Evolutionary conservation across 768 basidiomycete genomes (phyloP), one percentile per base, ranked within the genome.

Genomic region (Myochromella boudieri): DNA sequence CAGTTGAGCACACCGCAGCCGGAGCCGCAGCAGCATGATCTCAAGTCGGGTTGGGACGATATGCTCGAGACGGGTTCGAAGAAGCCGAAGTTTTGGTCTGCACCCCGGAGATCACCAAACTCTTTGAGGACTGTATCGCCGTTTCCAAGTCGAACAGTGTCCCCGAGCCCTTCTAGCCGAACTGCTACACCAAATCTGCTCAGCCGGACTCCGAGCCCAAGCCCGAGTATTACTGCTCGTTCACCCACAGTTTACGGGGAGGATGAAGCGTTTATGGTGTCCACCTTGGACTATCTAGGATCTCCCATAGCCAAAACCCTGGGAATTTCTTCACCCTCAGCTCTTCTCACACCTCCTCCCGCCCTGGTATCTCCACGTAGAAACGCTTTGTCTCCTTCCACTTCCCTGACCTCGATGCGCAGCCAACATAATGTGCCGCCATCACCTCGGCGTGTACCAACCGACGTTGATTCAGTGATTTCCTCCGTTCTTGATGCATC

Each of bases 11-110:
- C 56, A 25, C 56, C 63, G 15, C 49, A 51, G 12, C 39, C 54
- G 17, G 57, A 53, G 10, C 61, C 69, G 8, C 56, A 63, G 10
- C 60, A 60, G 1, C 49, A 68, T 28, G 68, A 71, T 20, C 64
- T 76, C 36, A 74, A 61, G 54, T 79, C 77, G 2, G 77, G 74
- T 9, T 79, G 77, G 77, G 75, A 77, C 46, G 75, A 76, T 40
- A 70, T 70, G 62, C 60, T 73, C 25, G 68, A 54, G 12, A 15
- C 32, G 10, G 45, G 70, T 40, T 50, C 59, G 38, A 71, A 67
- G 59, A 51, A 57, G 6, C 44, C 65, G 11, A 67, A 59, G 46
- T 42, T 46, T 18, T 52, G 49, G 39, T 36, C 31, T 41, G 54
- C 49, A 26, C 54, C 37, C 37, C 57, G 42, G 44, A 61, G 49